Base-by-base conservation (phyloP, 2,329 filamentous ascomycete species). In the Cordyceps sp. region DNA sequence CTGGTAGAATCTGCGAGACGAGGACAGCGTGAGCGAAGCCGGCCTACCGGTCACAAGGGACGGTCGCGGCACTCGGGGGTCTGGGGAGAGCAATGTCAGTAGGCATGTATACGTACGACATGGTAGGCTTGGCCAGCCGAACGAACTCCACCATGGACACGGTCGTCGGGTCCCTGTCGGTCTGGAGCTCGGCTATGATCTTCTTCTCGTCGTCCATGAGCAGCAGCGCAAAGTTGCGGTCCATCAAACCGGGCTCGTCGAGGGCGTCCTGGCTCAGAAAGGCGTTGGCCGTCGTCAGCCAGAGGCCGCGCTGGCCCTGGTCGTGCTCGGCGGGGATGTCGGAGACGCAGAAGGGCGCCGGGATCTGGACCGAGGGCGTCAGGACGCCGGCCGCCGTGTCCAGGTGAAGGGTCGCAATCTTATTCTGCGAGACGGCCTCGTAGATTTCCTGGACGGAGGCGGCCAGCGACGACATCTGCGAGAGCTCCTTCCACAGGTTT, bases 261-360 rank as follows among this genome's bases (percentile, higher is more conserved):
- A 67, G 57, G 10, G 70, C 70, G 36, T 86, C 80, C 22, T 82
- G 73, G 26, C 74, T 66, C 14, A 72, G 62, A 27, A 84, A 69
- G 10, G 77, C 75, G 43, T 88, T 85, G 20, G 84, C 81, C 0
- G 85, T 93, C 1, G 85, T 93, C 15, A 93, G 62, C 78, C 84
- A 88, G 1, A 93, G 63, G 1, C 84, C 83, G 5, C 72, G 76
- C 40, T 79, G 75, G 30, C 75, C 69, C 21, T 69, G 68, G 33
- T 82, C 75, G 18, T 74, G 70, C 13, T 77, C 67, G 3, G 68
- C 68, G 2, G 81, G 78, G 2, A 90, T 62, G 43, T 83, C 80
- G 2, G 77, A 67, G 3, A 85, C 73, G 36, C 80, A 85, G 32
- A 72, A 72, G 0, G 73, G 71, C 16, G 72, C 55, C 0, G 73